Evolutionary conservation across 352 stramenopile species (phyloP), one percentile per base, ranked within the genome.

Genomic region (Chrysophaeum taylorii): DNA sequence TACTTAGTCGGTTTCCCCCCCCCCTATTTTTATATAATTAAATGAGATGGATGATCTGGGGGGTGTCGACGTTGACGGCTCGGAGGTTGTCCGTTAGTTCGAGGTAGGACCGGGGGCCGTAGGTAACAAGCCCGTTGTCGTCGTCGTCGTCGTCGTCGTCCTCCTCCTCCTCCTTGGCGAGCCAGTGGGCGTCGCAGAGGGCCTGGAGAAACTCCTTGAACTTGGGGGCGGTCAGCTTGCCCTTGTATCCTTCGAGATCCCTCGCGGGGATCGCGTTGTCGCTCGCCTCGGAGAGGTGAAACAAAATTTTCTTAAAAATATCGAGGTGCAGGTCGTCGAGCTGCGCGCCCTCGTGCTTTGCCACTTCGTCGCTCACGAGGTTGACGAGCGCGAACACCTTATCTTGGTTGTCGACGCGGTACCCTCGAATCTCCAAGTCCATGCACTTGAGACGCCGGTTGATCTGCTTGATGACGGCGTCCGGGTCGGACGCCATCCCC

Each of bases 301-400:
- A 9, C 18, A 60, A 25, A 4, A 60, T 60, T 21, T n/a, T 33
- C 25, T 5, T 60, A 7, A 60, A 60, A 25, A n/a, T 9, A 18
- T n/a, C 33, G 48, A 60, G 9, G 9, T 60, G 18, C 5, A 33
- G 18, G 18, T 5, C 5, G 9, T 5, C 33, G 18, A 33, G 48
- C 18, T 9, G 25, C 5, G 5, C 48, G 48, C 48, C 48, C 48
- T n/a, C 25, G 48, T 33, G 5, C 48, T 60, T 60, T 18, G 48
- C 48, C 18, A 60, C 48, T 18, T 60, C 48, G 48, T 60, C 48
- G 48, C 48, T 60, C 48, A 31, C 48, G 48, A 60, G 48, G 48
- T 60, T 60, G 48, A 60, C 33, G 18, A 60, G 25, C 18, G 48
- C 48, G 48, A 60, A 9, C 18, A 33, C 18, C 18, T 33, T 60